Evolutionary conservation across 352 stramenopile genomes (phyloP).

Genomic region (Phytophthora rubi): DNA sequence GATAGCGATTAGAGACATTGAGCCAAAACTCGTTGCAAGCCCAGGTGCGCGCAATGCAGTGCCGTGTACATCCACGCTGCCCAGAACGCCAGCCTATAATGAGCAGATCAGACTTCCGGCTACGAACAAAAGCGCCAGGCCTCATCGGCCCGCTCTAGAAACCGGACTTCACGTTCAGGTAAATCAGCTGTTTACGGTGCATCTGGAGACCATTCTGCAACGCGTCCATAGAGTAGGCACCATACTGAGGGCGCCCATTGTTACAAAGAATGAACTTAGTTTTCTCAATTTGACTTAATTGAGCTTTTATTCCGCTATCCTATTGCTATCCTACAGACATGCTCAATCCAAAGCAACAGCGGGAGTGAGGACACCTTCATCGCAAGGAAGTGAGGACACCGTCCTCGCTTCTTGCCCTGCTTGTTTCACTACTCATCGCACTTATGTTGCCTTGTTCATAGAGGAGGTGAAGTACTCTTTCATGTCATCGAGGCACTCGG

Average conservation of each 20-base stretch:
- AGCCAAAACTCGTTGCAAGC: neutral
- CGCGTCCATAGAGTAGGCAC: constrained; percentile 8
- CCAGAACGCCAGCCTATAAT: neutral
- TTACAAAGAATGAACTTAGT: no score
- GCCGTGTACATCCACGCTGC: neutral
- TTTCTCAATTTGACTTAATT: no score
- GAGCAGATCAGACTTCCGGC: neutral
- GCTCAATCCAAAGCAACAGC: no score
- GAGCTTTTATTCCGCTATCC: no score
- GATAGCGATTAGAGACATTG: constrained; percentile 1
- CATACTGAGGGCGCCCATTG: neutral
- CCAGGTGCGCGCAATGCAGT: neutral
- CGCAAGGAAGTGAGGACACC: no score
- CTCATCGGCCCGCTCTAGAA: constrained; percentile 4
- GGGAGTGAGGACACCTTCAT: no score
- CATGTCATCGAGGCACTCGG: no score
- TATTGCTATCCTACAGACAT: no score
- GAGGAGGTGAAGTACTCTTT: no score
- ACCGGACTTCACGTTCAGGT: constrained; percentile 1
- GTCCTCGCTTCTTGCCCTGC: no score
- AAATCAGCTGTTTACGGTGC: neutral
- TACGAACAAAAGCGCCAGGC: neutral
- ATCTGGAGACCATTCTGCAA: neutral
- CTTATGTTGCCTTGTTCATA: no score
- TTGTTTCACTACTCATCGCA: no score